Conservation (phyloP, 2,329 filamentous ascomycete genomes). For the Iodosphaeria phyllophila region DNA sequence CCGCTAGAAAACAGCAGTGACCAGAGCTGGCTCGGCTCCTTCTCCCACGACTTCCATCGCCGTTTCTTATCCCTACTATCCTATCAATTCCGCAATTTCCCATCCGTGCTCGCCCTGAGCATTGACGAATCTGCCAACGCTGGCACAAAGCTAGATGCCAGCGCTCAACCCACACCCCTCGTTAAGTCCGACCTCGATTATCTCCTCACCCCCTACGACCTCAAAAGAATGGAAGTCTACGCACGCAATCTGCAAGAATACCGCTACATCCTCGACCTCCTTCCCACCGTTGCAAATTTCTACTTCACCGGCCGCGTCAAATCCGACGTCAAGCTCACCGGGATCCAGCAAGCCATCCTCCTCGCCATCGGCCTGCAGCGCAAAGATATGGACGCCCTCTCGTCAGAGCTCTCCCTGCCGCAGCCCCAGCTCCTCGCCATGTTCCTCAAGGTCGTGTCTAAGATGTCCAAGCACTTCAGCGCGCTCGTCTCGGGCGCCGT, state of each 20-base stretch:
- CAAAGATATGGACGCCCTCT: slow-evolving; percentile 66
- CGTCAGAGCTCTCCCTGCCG: slow-evolving; percentile 58
- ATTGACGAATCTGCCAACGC: slow-evolving; percentile 71
- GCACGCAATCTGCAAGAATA: slow-evolving; percentile 96
- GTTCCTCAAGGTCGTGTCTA: slow-evolving; percentile 92
- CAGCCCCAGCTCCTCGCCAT: slow-evolving; percentile 76
- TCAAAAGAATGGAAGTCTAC: slow-evolving; percentile 88
- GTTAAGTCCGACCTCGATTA: slow-evolving; percentile 60
- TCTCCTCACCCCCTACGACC: slow-evolving; percentile 73
- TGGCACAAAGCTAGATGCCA: slow-evolving; percentile 48
- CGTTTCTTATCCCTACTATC: slow-evolving; percentile 82
- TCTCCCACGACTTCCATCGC: slow-evolving; percentile 80
- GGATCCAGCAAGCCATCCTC: slow-evolving; percentile 73
- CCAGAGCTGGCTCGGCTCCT: slow-evolving; percentile 72
- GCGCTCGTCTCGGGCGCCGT: slow-evolving; percentile 56
- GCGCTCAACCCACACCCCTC: slow-evolving; percentile 34
- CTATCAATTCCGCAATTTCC: slow-evolving; percentile 79
- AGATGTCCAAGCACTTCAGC: slow-evolving; percentile 65
- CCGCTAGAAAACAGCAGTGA: slow-evolving; percentile 54
- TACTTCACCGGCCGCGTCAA: slow-evolving; percentile 71
- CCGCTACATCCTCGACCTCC: slow-evolving; percentile 85
- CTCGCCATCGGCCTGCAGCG: slow-evolving; percentile 82
- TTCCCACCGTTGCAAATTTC: slow-evolving; percentile 63
- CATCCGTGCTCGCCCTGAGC: slow-evolving; percentile 58
- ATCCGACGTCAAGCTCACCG: slow-evolving; percentile 47